Evolutionary conservation across 306 rosid species (phyloP).

Genomic region (Sesbania bispinosa): DNA sequence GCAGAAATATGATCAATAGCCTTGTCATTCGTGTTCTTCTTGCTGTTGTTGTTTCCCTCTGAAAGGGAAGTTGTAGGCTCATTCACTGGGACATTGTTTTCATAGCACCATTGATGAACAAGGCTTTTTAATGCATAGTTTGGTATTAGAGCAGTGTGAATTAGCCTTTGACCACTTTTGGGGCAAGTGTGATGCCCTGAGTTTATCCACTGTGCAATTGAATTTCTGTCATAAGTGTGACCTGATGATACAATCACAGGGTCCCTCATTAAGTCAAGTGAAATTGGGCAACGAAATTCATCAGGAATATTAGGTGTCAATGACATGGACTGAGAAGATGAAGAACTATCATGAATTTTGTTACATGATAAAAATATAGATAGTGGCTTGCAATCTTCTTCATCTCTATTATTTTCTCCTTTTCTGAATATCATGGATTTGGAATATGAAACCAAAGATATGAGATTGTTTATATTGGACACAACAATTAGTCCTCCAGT

Average conservation of each 20-base stretch:
- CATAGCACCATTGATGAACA: slow-evolving; percentile 77
- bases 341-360: slow-evolving; percentile 38
- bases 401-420: slow-evolving; percentile 34
- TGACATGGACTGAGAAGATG: slow-evolving; percentile 36
- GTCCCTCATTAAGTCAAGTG: slow-evolving; percentile 79
- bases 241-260: slow-evolving; percentile 94
- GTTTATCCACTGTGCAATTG: slow-evolving; percentile 86
- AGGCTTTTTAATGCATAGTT: slow-evolving; percentile 84
- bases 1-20: slow-evolving; percentile 70
- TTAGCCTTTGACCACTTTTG: slow-evolving; percentile 80
- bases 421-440: slow-evolving; percentile 56
- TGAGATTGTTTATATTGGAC: slow-evolving; percentile 70
- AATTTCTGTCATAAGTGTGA: slow-evolving; percentile 73
- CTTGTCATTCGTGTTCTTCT: slow-evolving; percentile 22
- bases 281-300: slow-evolving; percentile 90
- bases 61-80: slow-evolving; percentile 34
- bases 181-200: slow-evolving; percentile 92
- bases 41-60: slow-evolving; percentile 34
- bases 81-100: slow-evolving; percentile 44
- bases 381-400: slow-evolving; percentile 38
- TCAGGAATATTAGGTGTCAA: slow-evolving; percentile 53
- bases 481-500: slow-evolving; percentile 82
- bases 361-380: slow-evolving; percentile 30
- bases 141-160: slow-evolving; percentile 88
- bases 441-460: slow-evolving; percentile 61